Conservation (phyloP, 208 protist species). For the Leishmania mexicana region DNA sequence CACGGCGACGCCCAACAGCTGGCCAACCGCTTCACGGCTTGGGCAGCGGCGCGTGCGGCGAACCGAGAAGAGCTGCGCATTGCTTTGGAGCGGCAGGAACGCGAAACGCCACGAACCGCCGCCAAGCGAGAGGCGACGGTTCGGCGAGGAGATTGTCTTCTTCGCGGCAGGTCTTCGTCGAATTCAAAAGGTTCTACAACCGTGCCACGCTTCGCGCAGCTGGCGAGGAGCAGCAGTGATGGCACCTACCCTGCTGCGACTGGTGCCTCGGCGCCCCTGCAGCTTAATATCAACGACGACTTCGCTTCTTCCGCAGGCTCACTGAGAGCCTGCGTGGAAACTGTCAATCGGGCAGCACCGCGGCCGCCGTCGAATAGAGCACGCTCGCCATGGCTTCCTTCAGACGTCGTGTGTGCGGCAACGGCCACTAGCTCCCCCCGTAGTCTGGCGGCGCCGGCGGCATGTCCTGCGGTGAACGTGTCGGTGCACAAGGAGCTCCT, state of each 20-base stretch:
- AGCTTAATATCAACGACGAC: neutral
- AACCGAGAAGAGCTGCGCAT: constrained; percentile 35
- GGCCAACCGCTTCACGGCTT: constrained; percentile 53
- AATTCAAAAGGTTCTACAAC: no score
- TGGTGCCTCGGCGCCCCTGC: neutral
- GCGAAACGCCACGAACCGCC: neutral
- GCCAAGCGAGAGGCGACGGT: neutral
- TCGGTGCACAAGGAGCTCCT: constrained; percentile 40
- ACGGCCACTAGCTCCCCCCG: neutral
- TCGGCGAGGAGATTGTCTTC: neutral
- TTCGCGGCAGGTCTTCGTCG: neutral
- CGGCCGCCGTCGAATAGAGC: neutral
- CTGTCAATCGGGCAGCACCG: neutral
- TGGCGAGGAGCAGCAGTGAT: neutral
- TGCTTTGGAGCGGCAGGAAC: constrained; percentile 24
- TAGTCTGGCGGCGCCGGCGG: neutral
- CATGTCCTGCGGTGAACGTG: neutral
- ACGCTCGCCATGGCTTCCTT: neutral
- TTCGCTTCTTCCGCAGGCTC: neutral
- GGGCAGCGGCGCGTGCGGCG: constrained; percentile 43
- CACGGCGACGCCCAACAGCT: constrained; percentile 32
- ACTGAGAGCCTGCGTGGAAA: neutral
- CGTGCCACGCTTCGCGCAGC: neutral
- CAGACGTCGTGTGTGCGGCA: neutral
- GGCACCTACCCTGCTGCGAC: neutral